phyloP scores from a whole-genome alignment of 1,284 basidiomycete genomes.

The Cryptococcus wingfieldii region DNA sequence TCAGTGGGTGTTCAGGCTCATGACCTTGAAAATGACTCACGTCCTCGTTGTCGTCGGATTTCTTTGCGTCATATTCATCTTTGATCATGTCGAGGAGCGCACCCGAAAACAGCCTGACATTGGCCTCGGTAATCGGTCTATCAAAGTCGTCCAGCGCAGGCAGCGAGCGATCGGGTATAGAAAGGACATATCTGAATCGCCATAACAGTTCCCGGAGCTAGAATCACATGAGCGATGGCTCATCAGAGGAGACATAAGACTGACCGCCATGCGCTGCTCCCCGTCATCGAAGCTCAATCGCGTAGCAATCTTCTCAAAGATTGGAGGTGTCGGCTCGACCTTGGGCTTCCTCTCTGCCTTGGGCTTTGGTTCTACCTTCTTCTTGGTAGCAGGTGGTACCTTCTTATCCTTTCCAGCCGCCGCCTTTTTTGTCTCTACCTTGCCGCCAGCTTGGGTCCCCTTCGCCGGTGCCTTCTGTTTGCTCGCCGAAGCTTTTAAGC shows the following conservation, averaged over 20 bases:
- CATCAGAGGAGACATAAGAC: neutral
- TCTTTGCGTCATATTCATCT: slow-evolving; percentile 15
- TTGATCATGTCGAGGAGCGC: slow-evolving; percentile 35
- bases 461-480: neutral
- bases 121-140: slow-evolving; percentile 36
- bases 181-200: slow-evolving; percentile 31
- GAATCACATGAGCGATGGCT: neutral
- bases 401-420: neutral
- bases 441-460: neutral
- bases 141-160: slow-evolving; percentile 43
- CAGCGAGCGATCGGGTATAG: slow-evolving; percentile 34
- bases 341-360: slow-evolving; percentile 11
- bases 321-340: slow-evolving; percentile 16
- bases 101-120: slow-evolving; percentile 32
- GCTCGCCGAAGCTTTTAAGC: neutral
- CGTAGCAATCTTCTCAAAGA: slow-evolving; percentile 31
- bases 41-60: slow-evolving; percentile 18
- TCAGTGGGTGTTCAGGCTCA: neutral
- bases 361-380: slow-evolving; percentile 1
- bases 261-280: slow-evolving; percentile 36
- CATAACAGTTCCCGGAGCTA: slow-evolving; percentile 40
- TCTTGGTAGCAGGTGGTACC: neutral
- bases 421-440: neutral
- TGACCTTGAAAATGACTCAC: slow-evolving; percentile 7
- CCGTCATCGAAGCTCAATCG: slow-evolving; percentile 25